Evolutionary conservation across 2,329 filamentous ascomycete genomes (phyloP), one percentile per base, ranked within the genome.

Genomic region (Thelonectria discophora): DNA sequence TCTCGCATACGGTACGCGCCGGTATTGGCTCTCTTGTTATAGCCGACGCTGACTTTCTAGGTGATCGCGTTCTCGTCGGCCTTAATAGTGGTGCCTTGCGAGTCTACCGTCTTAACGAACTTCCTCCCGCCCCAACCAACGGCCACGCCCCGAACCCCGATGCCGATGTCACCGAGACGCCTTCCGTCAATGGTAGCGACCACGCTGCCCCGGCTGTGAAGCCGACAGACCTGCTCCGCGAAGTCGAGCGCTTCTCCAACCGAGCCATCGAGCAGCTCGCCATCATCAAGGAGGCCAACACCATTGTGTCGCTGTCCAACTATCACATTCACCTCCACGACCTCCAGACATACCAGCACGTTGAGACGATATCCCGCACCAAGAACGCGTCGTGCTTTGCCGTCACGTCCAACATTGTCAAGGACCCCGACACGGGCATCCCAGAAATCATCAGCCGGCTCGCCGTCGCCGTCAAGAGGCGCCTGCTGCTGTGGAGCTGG

Each of bases 371-470:
- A 45, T 80, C 87, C 53, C 90, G 90, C 74, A 97, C 94, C 12
- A 95, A 92, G 78, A 95, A 95, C 69, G 94, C 95, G 13, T 90
- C 89, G 2, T 89, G 90, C 45, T 98, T 99, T 76, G 93, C 94
- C 1, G 92, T 97, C 45, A 97, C 94, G 2, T 97, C 93, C 65
- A 97, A 98, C 76, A 96, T 98, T 57, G 90, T 97, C 68, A 94
- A 95, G 75, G 95, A 99, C 76, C 80, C 88, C 6, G 87, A 88
- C 51, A 97, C 93, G 0, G 91, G 91, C 21, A 94, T 99, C 51
- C 94, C 93, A 1, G 92, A 94, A 68, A 96, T 99, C 58, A 94
- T 98, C 66, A 97, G 93, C 57, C 86, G 93, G 39, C 81, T 99
- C 53, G 95, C 93, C 7, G 94, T 99, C 11, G 93, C 93, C 5